These are phyloP conservation scores for Craterostigma plantagineum DNA, from an alignment of 257 asterid genomes.

Conservation along the genomic window DNA sequence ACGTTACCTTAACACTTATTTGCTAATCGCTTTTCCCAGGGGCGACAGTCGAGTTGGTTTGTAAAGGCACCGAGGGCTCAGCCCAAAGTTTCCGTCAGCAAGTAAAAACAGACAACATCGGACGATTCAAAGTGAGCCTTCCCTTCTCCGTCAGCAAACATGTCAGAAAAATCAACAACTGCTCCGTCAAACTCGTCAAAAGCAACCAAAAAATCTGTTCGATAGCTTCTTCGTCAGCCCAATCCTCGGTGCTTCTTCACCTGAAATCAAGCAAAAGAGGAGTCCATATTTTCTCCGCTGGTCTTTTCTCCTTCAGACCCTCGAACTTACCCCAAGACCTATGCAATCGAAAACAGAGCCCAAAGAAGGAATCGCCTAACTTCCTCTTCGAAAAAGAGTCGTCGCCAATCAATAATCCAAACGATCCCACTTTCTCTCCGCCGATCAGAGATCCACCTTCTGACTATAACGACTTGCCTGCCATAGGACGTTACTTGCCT, in stretches of 20 bases:
- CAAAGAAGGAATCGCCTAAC: neutral
- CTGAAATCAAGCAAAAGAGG: constrained; percentile 40
- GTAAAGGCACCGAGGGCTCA: constrained; percentile 23
- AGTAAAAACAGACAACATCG: constrained; percentile 46
- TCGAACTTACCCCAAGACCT: constrained; percentile 40
- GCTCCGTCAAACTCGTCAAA: constrained; percentile 49
- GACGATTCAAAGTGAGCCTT: constrained; percentile 52
- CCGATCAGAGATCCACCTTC: constrained; percentile 4
- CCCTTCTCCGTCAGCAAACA: constrained; percentile 55
- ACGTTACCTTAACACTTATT: neutral
- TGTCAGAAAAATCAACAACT: constrained; percentile 36
- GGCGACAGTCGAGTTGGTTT: constrained; percentile 63
- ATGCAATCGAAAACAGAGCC: constrained; percentile 37
- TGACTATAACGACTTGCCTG: too few relatives aligned
- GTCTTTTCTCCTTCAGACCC: constrained; percentile 70
- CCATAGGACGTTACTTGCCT: too few relatives aligned
- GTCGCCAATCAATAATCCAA: constrained; percentile 14
- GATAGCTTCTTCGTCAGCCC: constrained; percentile 42
- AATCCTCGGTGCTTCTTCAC: constrained; percentile 26
- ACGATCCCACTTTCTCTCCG: constrained; percentile 25
- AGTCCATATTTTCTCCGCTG: constrained; percentile 58
- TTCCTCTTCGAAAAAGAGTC: neutral
- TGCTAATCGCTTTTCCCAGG: constrained; percentile 22
- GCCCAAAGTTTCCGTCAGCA: constrained; percentile 19
- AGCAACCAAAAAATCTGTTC: constrained; percentile 58